Conservation (phyloP, 495 filamentous ascomycete genomes). For the Copromyces sp. region DNA sequence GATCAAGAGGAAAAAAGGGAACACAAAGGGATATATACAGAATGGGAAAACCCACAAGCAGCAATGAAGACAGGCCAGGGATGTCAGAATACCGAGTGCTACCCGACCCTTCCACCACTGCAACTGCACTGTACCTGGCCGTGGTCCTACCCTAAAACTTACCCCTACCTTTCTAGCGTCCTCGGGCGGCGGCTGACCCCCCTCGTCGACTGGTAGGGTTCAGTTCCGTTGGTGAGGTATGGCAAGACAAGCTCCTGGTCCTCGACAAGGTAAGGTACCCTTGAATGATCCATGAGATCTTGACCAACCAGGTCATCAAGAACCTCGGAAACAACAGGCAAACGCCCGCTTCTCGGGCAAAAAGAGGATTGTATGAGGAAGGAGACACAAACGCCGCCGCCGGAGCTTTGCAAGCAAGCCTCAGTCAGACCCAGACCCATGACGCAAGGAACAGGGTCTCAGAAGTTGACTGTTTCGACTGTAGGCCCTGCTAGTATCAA, state of each 20-base stretch:
- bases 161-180: not conserved
- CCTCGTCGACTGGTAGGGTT: not conserved
- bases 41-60: not conserved
- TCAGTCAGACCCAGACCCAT: not conserved
- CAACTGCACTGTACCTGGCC: not conserved
- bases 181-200: not conserved
- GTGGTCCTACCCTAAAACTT: not conserved
- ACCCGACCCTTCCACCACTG: not conserved
- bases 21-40: not conserved
- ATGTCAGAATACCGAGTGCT: not conserved
- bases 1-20: not conserved
- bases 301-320: not conserved
- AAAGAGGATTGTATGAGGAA: not conserved
- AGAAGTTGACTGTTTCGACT: not conserved
- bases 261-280: not conserved
- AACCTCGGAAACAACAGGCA: not conserved
- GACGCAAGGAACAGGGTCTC: not conserved
- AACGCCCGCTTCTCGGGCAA: not conserved
- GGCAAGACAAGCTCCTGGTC: not conserved
- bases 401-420: not conserved
- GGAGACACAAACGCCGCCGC: not conserved
- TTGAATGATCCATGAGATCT: not conserved
- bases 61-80: not conserved
- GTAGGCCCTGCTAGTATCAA: not conserved
- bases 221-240: not conserved